phyloP scores from a whole-genome alignment of 1,284 basidiomycete genomes.

The Rhodotorula mucilaginosa region DNA sequence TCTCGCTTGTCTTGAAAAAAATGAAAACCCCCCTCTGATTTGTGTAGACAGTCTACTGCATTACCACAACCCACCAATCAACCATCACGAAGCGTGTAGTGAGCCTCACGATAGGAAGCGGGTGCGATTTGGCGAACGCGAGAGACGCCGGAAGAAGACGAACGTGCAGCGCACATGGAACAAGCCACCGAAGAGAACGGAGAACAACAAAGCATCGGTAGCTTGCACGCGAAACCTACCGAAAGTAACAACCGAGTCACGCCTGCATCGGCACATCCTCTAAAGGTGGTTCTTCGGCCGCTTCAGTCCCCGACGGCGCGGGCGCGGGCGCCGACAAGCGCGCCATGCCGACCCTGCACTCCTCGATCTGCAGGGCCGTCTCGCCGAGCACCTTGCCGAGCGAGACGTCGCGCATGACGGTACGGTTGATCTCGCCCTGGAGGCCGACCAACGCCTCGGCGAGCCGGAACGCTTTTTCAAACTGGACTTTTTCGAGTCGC shows the following conservation, averaged over 20 bases:
- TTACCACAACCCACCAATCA: neutral
- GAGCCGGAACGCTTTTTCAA: conserved; percentile 10
- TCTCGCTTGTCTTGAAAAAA: neutral
- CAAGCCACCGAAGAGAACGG: no score
- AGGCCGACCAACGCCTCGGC: conserved; percentile 24
- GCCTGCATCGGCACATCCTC: conserved; percentile 10
- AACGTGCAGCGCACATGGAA: no score
- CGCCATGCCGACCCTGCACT: conserved; percentile 5
- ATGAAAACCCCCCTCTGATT: neutral
- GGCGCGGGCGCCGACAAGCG: neutral
- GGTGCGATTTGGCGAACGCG: no score
- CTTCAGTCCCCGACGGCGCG: neutral
- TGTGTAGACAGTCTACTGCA: neutral
- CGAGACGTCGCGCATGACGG: conserved; percentile 28
- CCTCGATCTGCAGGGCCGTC: conserved; percentile 19
- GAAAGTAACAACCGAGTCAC: neutral
- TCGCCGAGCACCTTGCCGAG: conserved; percentile 37
- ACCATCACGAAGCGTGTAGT: neutral
- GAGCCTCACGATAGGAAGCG: no score
- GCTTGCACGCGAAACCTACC: neutral
- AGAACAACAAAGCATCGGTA: neutral
- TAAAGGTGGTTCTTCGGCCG: neutral
- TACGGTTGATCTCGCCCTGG: conserved; percentile 16
- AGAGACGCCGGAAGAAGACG: no score
- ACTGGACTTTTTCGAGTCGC: conserved; percentile 35